Evolutionary conservation across 2,329 filamentous ascomycete genomes (phyloP).

Genomic region (Colletotrichum brevisporum): DNA sequence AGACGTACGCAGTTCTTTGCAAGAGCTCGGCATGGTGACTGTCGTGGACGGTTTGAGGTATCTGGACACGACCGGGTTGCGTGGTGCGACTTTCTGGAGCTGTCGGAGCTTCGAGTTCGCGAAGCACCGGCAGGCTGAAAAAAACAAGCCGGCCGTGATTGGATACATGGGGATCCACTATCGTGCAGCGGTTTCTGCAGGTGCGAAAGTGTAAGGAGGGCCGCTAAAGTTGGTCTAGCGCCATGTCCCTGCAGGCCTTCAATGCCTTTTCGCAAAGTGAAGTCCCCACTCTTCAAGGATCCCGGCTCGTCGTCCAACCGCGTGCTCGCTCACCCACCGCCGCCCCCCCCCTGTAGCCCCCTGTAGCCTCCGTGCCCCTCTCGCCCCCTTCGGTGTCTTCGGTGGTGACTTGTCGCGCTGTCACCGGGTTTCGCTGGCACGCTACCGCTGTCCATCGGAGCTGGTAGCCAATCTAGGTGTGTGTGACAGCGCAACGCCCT

Average conservation of each 20-base stretch:
- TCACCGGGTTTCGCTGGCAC: slow-evolving; percentile 4
- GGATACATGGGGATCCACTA: slow-evolving; percentile 8
- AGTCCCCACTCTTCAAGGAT: slow-evolving; percentile 27
- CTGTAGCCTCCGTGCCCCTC: slow-evolving; percentile 2
- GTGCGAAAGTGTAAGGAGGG: slow-evolving; percentile 25
- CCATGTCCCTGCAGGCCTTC: slow-evolving; percentile 32
- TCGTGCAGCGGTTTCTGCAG: slow-evolving; percentile 35
- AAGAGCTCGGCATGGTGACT: slow-evolving; percentile 88
- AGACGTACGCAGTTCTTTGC: slow-evolving; percentile 91
- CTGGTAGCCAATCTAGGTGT: not conserved
- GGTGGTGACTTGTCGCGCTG: slow-evolving; percentile 11
- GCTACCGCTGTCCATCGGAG: not conserved
- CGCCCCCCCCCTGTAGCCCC: not conserved
- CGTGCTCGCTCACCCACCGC: slow-evolving; percentile 15
- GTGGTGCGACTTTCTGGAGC: slow-evolving; percentile 34
- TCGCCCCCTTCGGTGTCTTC: slow-evolving; percentile 4
- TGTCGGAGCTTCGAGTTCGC: slow-evolving; percentile 43
- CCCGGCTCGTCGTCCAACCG: slow-evolving; percentile 25
- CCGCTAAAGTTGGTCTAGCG: slow-evolving; percentile 16
- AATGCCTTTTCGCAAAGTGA: not conserved
- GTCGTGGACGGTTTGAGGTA: slow-evolving; percentile 37
- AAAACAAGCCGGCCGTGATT: slow-evolving; percentile 20
- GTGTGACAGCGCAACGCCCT: slow-evolving; percentile 16
- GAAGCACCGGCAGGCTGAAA: slow-evolving; percentile 35
- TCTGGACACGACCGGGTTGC: not conserved